Evolutionary conservation across 495 filamentous ascomycete genomes (phyloP), one percentile per base, ranked within the genome.

Genomic region (Diplogelasinospora grovesii): DNA sequence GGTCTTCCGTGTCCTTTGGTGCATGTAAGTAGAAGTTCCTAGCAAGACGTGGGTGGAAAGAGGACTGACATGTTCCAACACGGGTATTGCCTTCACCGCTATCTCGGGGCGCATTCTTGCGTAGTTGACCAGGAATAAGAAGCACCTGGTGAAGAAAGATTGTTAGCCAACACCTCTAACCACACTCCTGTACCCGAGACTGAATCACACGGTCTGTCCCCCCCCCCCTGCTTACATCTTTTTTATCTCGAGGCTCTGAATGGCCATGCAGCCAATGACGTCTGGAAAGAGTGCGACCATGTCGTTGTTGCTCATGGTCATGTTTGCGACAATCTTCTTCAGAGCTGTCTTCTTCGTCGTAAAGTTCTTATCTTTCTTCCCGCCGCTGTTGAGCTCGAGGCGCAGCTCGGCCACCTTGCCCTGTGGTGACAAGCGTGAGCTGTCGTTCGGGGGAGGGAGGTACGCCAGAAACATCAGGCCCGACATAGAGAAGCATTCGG

Each of bases 261-360:
- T 83, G 42, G 83, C 79, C 92, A 99, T 99, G 69, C 89, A 95
- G 36, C 69, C 80, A 51, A 97, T 82, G 25, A 99, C 81, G 61
- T 99, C 92, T 18, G 93, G 89, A 50, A 99, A 99, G 43, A 99
- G 67, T 16, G 85, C 87, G 37, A 96, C 83, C 92, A 99, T 99
- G 63, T 99, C 92, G 54, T 99, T 99, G 63, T 97, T 99, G 76
- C 88, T 95, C 92, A 97, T 97, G 40, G 92, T 97, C 92, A 99
- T 97, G 59, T 97, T 99, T 50, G 92, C 92, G 55, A 99, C 92
- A 50, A 99, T 97, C 74, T 96, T 96, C 79, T 99, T 99, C 36
- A 99, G 73, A 21, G 92, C 90, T 57, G 95, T 95, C 77, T 97
- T 97, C 74, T 97, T 99, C 49, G 84, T 79, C 28, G 86, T 82